Base-by-base conservation (phyloP, 139 green algal species). In the Desmodesmus armatus region DNA sequence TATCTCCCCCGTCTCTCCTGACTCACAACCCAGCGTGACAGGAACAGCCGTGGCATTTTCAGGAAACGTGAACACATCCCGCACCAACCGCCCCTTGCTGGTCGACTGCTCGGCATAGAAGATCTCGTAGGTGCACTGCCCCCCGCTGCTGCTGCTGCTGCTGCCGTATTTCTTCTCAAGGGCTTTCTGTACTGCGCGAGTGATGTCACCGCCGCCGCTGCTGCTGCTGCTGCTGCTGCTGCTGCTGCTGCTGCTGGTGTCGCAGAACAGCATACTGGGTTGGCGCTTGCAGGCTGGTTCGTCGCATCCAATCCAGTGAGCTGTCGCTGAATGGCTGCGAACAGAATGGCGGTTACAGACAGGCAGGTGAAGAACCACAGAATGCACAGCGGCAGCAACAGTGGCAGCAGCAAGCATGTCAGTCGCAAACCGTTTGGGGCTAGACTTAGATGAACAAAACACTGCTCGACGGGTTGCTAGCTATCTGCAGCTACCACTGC, bases 1-100 rank as follows among this genome's bases (percentile, higher is more conserved):
- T 53, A 99, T 98, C 87, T 97, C 93, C 0, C 97, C 97, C 9
- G 92, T 98, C 84, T 99, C 97, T 7, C 1, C 21, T 2, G 21
- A 62, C 51, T 62, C 17, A 19, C 51, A 62, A 62, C 51, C 51
- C 51, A 62, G 21, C n/a, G n/a, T n/a, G 21, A 62, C 51, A 62
- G 51, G 23, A 67, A 5, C 58, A 67, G 58, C 58, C 33, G 58
- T 25, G 29, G 11, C 60, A 11, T 37, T 23, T 27, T 69, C 25
- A n/a, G n/a, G n/a, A n/a, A n/a, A n/a, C n/a, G n/a, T n/a, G n/a
- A n/a, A n/a, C 15, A 23, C 33, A 69, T 69, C 29, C 60, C 40
- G 47, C 25, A 86, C 53, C 25, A 86, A 25, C 55, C 67, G 35
- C 0, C 80, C 80, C 31, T 86, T 41, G 40, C 67, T 80, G 27